Conservation (phyloP, 176 grass and related monocot species). For the Luzula sylvatica region DNA sequence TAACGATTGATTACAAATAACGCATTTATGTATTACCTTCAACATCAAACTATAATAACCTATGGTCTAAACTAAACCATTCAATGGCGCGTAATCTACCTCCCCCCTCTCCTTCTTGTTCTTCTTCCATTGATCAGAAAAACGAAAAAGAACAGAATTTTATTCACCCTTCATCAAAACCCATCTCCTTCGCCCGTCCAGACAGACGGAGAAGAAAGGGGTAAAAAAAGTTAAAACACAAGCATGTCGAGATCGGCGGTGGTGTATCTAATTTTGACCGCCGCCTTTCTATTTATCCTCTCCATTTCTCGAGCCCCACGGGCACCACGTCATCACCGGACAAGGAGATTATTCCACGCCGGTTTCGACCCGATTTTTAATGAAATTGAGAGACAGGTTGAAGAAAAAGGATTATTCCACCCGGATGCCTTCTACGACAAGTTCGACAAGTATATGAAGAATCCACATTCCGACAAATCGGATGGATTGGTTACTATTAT, state of each 20-base stretch:
- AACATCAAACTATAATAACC: too few relatives aligned
- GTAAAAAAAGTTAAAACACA: too few relatives aligned
- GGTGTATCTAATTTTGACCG: constrained; percentile 9
- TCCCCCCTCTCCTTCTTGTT: background rate
- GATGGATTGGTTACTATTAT: background rate
- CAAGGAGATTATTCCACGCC: background rate
- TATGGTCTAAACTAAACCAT: too few relatives aligned
- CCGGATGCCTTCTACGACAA: constrained; percentile 8
- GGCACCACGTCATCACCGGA: background rate
- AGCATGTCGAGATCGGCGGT: constrained; percentile 13
- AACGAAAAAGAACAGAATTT: background rate
- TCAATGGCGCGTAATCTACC: background rate
- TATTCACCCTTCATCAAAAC: background rate
- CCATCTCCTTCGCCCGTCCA: too few relatives aligned
- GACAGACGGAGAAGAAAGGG: too few relatives aligned
- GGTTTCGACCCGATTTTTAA: constrained; percentile 18
- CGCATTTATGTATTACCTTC: too few relatives aligned
- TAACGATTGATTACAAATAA: too few relatives aligned
- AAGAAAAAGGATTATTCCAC: constrained; percentile 20
- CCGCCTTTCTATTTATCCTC: constrained; percentile 17
- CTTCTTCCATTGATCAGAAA: too few relatives aligned
- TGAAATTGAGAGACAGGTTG: constrained; percentile 16
- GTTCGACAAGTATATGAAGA: background rate
- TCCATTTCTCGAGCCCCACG: constrained; percentile 2
- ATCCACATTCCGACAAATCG: background rate